phyloP scores from a whole-genome alignment of 768 basidiomycete species.

The Gloeophyllum trabeum region DNA sequence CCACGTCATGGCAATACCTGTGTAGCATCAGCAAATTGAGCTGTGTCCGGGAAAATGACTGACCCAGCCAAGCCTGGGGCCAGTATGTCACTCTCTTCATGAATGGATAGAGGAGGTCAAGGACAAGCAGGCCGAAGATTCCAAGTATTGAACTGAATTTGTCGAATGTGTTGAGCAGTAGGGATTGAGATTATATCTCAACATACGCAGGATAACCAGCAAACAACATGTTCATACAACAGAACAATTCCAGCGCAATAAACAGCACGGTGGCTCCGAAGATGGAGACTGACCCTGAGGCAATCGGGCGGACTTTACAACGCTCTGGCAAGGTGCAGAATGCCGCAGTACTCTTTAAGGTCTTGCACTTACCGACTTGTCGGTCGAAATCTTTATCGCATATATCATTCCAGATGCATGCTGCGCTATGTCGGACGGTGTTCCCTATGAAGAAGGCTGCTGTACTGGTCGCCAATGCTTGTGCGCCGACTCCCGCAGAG shows the following conservation, averaged over 20 bases:
- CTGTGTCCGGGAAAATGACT: too few species aligned
- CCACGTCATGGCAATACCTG: constrained; percentile 44
- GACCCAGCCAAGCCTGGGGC: constrained; percentile 57
- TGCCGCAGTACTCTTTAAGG: too few species aligned
- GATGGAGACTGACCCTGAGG: constrained; percentile 11
- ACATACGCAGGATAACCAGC: too few species aligned
- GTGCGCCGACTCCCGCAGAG: too few species aligned
- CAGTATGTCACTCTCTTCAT: constrained; percentile 46
- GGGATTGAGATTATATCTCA: too few species aligned
- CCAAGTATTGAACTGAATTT: neutral
- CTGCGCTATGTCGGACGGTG: constrained; percentile 34
- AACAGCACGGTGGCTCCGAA: constrained; percentile 9
- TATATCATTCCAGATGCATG: constrained; percentile 46
- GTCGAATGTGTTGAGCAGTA: too few species aligned
- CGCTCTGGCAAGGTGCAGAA: constrained; percentile 3
- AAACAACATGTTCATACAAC: too few species aligned
- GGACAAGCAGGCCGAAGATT: neutral
- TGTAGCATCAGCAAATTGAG: too few species aligned
- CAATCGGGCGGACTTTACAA: constrained; percentile 7
- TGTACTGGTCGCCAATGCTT: constrained; percentile 18
- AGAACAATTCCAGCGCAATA: constrained; percentile 8
- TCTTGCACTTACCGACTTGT: constrained; percentile 33
- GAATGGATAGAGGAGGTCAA: constrained; percentile 29
- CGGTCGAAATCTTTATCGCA: constrained; percentile 41
- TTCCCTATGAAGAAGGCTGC: constrained; percentile 22